Evolutionary conservation across 345 rosid species (phyloP).

Genomic region (Acer yangbiense): DNA sequence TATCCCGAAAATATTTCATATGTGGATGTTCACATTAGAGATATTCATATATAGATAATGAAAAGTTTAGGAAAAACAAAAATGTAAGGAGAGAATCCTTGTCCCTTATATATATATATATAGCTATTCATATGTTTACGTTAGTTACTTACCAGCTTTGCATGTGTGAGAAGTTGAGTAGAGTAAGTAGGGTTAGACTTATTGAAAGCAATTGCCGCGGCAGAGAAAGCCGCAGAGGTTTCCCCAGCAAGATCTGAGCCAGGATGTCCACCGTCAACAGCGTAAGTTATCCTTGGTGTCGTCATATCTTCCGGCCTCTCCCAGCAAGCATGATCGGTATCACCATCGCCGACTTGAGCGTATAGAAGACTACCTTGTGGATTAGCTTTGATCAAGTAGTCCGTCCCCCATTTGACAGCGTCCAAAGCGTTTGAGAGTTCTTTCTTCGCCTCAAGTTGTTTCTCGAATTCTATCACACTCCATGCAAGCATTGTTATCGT

Average conservation of each 20-base stretch:
- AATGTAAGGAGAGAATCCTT: no score
- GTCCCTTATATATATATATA: no score
- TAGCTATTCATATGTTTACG: no score
- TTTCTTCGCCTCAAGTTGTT: slow-evolving; percentile 35
- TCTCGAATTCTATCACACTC: slow-evolving; percentile 49
- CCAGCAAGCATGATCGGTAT: slow-evolving; percentile 55
- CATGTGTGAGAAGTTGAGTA: slow-evolving; percentile 42
- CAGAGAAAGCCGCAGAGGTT: slow-evolving; percentile 57
- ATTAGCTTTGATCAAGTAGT: slow-evolving; percentile 56
- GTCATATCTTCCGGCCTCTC: slow-evolving; percentile 67
- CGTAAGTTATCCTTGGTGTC: slow-evolving; percentile 44
- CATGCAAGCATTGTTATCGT: slow-evolving; percentile 56
- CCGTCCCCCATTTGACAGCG: slow-evolving; percentile 58
- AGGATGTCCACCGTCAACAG: slow-evolving; percentile 33
- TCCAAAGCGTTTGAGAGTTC: slow-evolving; percentile 48
- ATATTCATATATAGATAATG: no score
- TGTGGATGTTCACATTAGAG: no score
- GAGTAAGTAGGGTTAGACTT: slow-evolving; percentile 38
- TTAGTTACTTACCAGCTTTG: slow-evolving; percentile 33
- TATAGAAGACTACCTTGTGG: slow-evolving; percentile 42
- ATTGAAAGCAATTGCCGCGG: slow-evolving; percentile 48
- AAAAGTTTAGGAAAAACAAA: no score
- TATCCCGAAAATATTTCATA: no score
- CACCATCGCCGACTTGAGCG: slow-evolving; percentile 55
- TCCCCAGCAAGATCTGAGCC: slow-evolving; percentile 64